A percentile compares a stretch with the other conserved stretches of the same genome.
phyloP scores from a whole-genome alignment of 257 asterid species.

The Jacaranda copaia region DNA sequence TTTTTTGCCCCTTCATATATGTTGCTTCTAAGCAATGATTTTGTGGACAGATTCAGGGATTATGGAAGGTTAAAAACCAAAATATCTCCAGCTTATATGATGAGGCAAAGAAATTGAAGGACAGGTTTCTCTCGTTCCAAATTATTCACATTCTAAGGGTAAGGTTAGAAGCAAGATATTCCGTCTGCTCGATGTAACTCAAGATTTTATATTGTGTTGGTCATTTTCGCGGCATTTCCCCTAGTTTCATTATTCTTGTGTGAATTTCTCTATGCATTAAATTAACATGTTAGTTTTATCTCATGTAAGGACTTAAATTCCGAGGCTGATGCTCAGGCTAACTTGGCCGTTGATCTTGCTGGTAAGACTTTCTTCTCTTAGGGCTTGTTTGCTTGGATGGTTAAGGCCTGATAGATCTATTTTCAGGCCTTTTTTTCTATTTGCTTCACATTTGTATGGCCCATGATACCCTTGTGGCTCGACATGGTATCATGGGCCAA shows the following conservation, averaged over 20 bases:
- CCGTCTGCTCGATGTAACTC: background rate
- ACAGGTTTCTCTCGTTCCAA: conserved; percentile 71
- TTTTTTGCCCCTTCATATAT: background rate
- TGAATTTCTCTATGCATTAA: background rate
- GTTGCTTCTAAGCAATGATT: conserved; percentile 27
- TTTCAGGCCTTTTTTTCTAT: too few species aligned
- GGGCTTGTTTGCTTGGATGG: too few species aligned
- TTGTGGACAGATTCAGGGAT: conserved; percentile 74
- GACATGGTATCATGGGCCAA: too few species aligned
- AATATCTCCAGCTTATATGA: conserved; percentile 67
- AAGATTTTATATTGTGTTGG: background rate
- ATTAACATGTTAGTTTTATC: conserved; percentile 27
- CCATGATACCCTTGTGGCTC: too few species aligned
- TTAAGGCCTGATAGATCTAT: too few species aligned
- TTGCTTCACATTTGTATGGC: too few species aligned
- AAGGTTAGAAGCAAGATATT: conserved; percentile 31
- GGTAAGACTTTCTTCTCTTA: conserved; percentile 54
- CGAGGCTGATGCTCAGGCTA: conserved; percentile 94
- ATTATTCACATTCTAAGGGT: conserved; percentile 82
- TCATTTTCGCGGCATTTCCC: background rate
- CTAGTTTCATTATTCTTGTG: background rate
- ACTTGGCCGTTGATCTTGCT: conserved; percentile 84
- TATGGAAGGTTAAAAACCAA: conserved; percentile 90
- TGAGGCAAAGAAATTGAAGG: conserved; percentile 83
- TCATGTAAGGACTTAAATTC: conserved; percentile 78